phyloP scores from a whole-genome alignment of 1,284 basidiomycete species.

The Cryptococcus sp. region DNA sequence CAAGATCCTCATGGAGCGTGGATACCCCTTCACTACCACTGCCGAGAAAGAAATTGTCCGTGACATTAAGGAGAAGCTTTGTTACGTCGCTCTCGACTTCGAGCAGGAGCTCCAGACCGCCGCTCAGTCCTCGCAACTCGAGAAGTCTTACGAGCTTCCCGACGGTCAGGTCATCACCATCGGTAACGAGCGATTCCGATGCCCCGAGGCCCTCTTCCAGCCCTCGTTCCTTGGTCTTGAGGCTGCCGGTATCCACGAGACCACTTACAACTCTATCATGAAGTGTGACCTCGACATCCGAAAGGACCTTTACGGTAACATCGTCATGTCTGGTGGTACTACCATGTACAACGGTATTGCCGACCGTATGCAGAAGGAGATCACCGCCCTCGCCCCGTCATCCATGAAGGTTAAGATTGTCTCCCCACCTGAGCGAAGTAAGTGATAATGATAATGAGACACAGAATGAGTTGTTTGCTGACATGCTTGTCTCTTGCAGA shows the following conservation, averaged over 20 bases:
- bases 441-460: conserved; percentile 21
- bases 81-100: conserved; percentile 96
- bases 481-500: conserved; percentile 4
- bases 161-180: conserved; percentile 97
- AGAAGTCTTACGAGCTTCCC: conserved; percentile 95
- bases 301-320: conserved; percentile 76
- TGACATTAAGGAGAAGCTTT: conserved; percentile 98
- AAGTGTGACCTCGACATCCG: conserved; percentile 63
- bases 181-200: conserved; percentile 95
- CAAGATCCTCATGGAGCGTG: conserved; percentile 92
- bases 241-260: conserved; percentile 92
- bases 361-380: conserved; percentile 98
- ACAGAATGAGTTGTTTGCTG: neutral
- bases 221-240: conserved; percentile 91
- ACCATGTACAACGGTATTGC: conserved; percentile 98
- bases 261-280: conserved; percentile 84
- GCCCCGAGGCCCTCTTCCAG: conserved; percentile 96
- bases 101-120: conserved; percentile 95
- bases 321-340: conserved; percentile 92
- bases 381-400: conserved; percentile 78
- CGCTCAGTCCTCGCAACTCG: conserved; percentile 84
- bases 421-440: conserved; percentile 84
- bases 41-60: conserved; percentile 95
- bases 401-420: conserved; percentile 94
- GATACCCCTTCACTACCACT: conserved; percentile 91